Base-by-base conservation (phyloP, 1,139 yeast species). In the Debaryomyces fabryi region DNA sequence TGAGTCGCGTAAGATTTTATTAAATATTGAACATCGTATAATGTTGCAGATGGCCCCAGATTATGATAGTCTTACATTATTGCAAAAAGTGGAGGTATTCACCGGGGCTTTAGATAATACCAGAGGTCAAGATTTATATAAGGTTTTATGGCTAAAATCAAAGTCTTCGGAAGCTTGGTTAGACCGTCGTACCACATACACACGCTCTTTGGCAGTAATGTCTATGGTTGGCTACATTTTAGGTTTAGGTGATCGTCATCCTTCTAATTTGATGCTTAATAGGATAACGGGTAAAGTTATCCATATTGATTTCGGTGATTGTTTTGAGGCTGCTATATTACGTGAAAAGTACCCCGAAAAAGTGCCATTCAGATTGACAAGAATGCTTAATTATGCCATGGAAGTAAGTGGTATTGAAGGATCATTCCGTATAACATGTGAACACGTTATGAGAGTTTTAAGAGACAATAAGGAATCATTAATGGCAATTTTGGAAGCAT, bases 351-450 rank as follows among this genome's bases (percentile, higher is more conserved):
- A 88, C 66, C 99, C 99, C 0, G 99, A 95, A 64, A 92, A 92
- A 67, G 99, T 95, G 21, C 99, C 99, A 12, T 95, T 95, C 73
- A 80, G 99, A 66, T 78, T 95, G 52, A 95, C 99, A 0, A 79
- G 99, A 67, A 95, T 95, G 99, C 77, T 95, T 55, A 91, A 95
- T 30, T 92, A 91, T 67, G 99, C 99, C 0, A 93, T 95, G 98
- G 99, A 95, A 66, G 98, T 95, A 5, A 89, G 97, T 69, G 99
- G 99, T 15, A 91, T 95, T 52, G 99, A 95, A 68, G 99, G 99
- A 1, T 88, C 96, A 29, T 95, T 89, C 78, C 79, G 98, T 61
- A 92, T 93, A 45, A 92, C 99, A 0, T 90, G 97, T 68, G 99
- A 93, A 62, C 93, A 92, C 69, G 99, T 95, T 6, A 93, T 95